Conservation (phyloP, 2,329 filamentous ascomycete species). For the Colletotrichum agaves region DNA sequence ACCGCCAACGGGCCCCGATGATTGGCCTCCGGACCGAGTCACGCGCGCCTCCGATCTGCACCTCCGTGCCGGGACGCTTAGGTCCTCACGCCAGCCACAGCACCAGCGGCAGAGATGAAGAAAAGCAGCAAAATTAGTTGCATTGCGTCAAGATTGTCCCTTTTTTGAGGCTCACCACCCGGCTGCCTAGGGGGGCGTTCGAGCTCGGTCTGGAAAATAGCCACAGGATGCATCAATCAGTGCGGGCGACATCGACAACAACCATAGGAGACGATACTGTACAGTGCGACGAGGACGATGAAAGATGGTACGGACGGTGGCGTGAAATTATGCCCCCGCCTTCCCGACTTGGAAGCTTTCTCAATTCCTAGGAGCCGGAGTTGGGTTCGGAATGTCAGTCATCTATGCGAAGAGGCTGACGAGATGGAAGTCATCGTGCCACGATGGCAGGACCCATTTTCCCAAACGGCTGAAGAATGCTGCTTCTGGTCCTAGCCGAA, state of each 20-base stretch:
- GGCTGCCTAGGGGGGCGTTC: not conserved
- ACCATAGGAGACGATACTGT: no score
- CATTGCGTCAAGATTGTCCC: no score
- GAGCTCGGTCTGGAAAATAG: not conserved
- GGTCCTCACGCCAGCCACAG: no score
- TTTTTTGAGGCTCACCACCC: not conserved
- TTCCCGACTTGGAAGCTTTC: no score
- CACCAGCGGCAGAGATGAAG: no score
- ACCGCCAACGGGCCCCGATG: conserved; percentile 9
- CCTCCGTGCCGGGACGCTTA: not conserved
- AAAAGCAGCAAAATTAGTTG: no score
- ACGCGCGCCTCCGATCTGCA: conserved; percentile 17
- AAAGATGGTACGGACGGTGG: not conserved
- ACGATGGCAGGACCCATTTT: not conserved
- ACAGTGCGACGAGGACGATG: not conserved
- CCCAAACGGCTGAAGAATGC: no score
- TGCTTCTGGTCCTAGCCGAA: no score
- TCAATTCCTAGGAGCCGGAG: not conserved
- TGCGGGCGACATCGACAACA: no score
- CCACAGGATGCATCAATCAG: no score
- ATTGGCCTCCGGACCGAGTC: conserved; percentile 20
- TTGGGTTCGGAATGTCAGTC: not conserved
- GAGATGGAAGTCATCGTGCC: not conserved
- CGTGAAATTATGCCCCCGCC: not conserved
- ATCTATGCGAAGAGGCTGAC: not conserved